Conservation (phyloP, 306 rosid genomes). For the Clitoria ternatea region DNA sequence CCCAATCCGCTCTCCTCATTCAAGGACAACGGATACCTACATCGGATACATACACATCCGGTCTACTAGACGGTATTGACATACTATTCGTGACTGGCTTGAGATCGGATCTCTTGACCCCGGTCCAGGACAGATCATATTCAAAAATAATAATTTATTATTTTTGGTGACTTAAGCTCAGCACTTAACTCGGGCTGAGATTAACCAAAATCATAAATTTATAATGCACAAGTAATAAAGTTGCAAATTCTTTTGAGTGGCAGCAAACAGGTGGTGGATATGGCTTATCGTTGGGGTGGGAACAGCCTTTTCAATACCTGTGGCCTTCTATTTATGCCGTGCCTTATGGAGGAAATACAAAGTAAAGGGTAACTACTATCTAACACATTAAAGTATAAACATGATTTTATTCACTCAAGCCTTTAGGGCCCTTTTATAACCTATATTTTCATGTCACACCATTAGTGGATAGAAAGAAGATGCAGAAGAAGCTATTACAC, state of each 20-base stretch:
- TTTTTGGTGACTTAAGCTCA: too few species aligned
- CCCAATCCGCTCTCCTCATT: too few species aligned
- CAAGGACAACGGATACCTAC: too few species aligned
- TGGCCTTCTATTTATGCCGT: not conserved
- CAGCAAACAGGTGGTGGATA: slow-evolving; percentile 24
- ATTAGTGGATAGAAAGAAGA: slow-evolving; percentile 2
- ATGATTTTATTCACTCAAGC: not conserved
- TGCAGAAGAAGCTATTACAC: not conserved
- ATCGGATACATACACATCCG: too few species aligned
- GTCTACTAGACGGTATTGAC: too few species aligned
- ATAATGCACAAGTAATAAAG: not conserved
- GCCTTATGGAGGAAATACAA: slow-evolving; percentile 8
- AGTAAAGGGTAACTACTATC: slow-evolving; percentile 7
- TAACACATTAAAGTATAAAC: not conserved
- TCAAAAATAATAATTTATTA: too few species aligned
- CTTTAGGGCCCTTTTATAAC: not conserved
- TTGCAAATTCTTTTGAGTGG: not conserved
- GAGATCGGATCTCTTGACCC: too few species aligned
- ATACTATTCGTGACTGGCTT: too few species aligned
- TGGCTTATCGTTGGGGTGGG: slow-evolving; percentile 27
- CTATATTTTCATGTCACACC: not conserved
- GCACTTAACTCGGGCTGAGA: too few species aligned
- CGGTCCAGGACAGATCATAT: too few species aligned
- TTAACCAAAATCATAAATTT: too few species aligned
- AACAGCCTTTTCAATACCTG: not conserved